Evolutionary conservation across 352 stramenopile genomes (phyloP).

Genomic region (Globisporangium uncinulatum): DNA sequence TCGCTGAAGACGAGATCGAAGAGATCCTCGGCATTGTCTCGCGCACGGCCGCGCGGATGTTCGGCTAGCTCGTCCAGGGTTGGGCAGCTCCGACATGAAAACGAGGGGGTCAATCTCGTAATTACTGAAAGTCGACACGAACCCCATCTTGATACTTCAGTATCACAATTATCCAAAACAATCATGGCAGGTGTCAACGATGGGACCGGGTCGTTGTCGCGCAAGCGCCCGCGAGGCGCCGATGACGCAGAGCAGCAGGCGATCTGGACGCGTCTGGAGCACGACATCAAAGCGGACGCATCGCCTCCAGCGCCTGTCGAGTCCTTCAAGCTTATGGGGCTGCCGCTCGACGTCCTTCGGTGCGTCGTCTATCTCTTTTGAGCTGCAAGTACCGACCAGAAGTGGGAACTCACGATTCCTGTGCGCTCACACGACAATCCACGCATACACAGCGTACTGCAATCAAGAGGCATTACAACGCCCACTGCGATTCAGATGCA

Average conservation of each 20-base stretch:
- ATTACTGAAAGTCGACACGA: too few species aligned
- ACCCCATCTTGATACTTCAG: too few species aligned
- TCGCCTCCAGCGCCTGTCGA: slow-evolving; percentile 15
- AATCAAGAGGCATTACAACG: slow-evolving; percentile 50
- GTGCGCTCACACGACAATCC: not conserved
- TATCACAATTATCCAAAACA: slow-evolving; percentile 7
- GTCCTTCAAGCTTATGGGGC: slow-evolving; percentile 29
- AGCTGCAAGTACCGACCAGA: not conserved
- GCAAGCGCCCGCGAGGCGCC: slow-evolving; percentile 26
- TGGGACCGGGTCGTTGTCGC: slow-evolving; percentile 5
- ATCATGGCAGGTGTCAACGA: slow-evolving; percentile 2
- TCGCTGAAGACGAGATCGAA: slow-evolving; percentile 87
- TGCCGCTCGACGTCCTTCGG: slow-evolving; percentile 21
- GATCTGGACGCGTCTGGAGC: slow-evolving; percentile 45
- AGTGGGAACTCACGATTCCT: not conserved
- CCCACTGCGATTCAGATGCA: slow-evolving; percentile 97
- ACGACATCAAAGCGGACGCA: slow-evolving; percentile 21
- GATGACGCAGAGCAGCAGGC: slow-evolving; percentile 25
- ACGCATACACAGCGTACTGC: slow-evolving; percentile 15
- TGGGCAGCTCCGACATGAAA: too few species aligned
- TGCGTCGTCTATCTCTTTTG: not conserved
- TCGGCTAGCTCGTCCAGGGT: slow-evolving; percentile 28
- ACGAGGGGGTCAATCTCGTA: too few species aligned
- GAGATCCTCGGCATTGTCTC: slow-evolving; percentile 87
- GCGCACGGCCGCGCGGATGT: slow-evolving; percentile 84